Percentiles rank a stretch among this genome's conserved stretches.
phyloP scores from a whole-genome alignment of 805 yeast species.

The Ascoidea asiatica region DNA sequence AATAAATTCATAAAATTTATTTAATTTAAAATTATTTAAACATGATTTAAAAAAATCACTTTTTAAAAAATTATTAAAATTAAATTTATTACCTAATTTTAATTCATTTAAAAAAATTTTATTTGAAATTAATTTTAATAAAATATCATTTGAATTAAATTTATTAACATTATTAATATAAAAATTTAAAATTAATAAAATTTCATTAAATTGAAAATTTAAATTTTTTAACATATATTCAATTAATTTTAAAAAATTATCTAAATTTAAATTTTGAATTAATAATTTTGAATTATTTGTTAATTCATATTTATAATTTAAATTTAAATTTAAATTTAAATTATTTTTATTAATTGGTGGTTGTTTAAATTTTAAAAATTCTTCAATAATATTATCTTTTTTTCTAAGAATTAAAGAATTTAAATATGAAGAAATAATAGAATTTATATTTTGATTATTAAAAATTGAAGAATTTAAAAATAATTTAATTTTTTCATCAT shows the following conservation, averaged over 20 bases:
- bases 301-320: too few relatives aligned
- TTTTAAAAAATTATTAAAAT: neutral
- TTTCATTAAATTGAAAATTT: neutral
- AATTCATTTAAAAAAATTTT: neutral
- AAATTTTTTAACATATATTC: neutral
- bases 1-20: conserved; percentile 1
- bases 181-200: neutral
- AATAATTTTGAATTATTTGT: conserved; percentile 2
- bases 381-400: neutral
- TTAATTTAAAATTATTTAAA: conserved; percentile 3
- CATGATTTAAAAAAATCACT: conserved; percentile 5
- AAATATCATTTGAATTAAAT: neutral
- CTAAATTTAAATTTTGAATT: conserved; percentile 2
- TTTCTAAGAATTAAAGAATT: neutral
- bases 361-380: conserved; percentile 1
- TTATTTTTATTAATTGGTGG: too few relatives aligned
- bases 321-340: too few relatives aligned
- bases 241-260: conserved; percentile 1
- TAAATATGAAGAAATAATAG: neutral
- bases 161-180: neutral
- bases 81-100: neutral
- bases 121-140: conserved; percentile 1
- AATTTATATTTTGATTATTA: neutral
- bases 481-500: conserved; percentile 1
- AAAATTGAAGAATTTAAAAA: conserved; percentile 1